Evolutionary conservation across 2,329 filamentous ascomycete genomes (phyloP).

Genomic region (Neofusicoccum parvum): DNA sequence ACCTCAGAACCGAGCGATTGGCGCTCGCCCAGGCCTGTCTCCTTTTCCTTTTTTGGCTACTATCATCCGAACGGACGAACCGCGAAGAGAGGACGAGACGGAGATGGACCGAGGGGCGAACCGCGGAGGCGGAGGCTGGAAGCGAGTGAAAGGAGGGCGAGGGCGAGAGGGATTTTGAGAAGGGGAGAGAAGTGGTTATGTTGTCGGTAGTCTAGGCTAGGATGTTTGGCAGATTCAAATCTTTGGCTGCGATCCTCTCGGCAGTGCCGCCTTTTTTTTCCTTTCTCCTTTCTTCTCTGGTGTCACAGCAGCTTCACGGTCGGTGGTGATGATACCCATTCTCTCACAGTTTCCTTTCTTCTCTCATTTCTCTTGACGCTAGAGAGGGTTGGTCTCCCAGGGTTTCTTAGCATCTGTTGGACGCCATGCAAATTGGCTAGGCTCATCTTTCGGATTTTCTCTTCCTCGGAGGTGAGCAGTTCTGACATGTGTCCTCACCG

Average conservation of each 20-base stretch:
- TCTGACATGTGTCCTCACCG: too few relatives aligned
- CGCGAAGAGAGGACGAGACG: conserved; percentile 8
- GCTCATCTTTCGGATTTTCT: too few relatives aligned
- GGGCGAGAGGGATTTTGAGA: conserved; percentile 22
- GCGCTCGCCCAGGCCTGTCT: conserved; percentile 21
- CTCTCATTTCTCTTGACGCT: too few relatives aligned
- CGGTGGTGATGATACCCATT: conserved; percentile 13
- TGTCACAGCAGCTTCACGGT: conserved; percentile 3
- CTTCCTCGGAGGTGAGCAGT: too few relatives aligned
- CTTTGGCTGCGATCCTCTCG: conserved; percentile 20
- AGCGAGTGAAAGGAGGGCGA: conserved; percentile 22
- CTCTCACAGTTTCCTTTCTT: not conserved
- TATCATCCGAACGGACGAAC: conserved; percentile 18
- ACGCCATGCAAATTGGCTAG: too few relatives aligned
- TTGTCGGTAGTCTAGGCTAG: conserved; percentile 24
- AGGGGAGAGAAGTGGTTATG: conserved; percentile 23
- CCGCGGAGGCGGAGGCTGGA: conserved; percentile 22
- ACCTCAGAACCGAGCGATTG: conserved; percentile 24
- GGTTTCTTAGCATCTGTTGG: too few relatives aligned
- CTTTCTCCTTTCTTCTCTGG: not conserved
- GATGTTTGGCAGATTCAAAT: conserved; percentile 22
- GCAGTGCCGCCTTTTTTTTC: conserved; percentile 4
- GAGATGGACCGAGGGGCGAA: conserved; percentile 18
- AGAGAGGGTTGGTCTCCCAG: not conserved
- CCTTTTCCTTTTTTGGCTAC: conserved; percentile 20